Conservation (phyloP, 177 flowering plant genomes). For the Vitis hybrid region DNA sequence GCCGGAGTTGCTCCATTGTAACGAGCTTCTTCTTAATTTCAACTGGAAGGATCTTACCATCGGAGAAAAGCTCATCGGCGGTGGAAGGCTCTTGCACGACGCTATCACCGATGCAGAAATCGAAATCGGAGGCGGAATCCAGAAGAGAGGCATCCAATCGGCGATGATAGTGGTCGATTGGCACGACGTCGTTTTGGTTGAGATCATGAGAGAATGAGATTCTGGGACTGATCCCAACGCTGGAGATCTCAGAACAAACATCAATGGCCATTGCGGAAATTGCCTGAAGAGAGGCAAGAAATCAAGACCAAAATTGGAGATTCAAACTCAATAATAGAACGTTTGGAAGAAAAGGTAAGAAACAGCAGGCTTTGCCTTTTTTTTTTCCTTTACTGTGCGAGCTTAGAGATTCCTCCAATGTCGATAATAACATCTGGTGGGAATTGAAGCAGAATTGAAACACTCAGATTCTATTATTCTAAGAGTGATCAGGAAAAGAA, state of each 20-base stretch:
- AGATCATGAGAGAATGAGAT: conserved; percentile 84
- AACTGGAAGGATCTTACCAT: conserved; percentile 74
- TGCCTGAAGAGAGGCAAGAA: background rate
- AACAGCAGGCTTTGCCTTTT: conserved; percentile 26
- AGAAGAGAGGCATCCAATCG: conserved; percentile 37
- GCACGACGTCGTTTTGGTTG: conserved; percentile 20
- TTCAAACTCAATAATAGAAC: conserved; percentile 10
- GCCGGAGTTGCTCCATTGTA: background rate
- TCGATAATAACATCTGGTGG: background rate
- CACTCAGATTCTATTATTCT: conserved; percentile 3
- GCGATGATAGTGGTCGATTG: conserved; percentile 19
- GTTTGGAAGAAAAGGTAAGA: conserved; percentile 22
- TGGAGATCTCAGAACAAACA: conserved; percentile 56
- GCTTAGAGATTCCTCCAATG: background rate
- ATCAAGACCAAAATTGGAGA: background rate
- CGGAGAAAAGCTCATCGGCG: conserved; percentile 84
- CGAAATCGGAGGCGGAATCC: conserved; percentile 55
- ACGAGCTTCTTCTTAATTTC: conserved; percentile 26
- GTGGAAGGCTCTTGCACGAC: conserved; percentile 41
- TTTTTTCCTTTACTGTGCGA: background rate
- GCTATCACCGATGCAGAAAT: conserved; percentile 50
- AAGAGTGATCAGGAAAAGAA: background rate
- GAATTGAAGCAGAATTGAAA: conserved; percentile 6
- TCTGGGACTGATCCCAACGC: conserved; percentile 64
- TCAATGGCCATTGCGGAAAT: conserved; percentile 55